Evolutionary conservation across 2,329 filamentous ascomycete species (phyloP).

Genomic region (Ophiostoma novo-ulmi): DNA sequence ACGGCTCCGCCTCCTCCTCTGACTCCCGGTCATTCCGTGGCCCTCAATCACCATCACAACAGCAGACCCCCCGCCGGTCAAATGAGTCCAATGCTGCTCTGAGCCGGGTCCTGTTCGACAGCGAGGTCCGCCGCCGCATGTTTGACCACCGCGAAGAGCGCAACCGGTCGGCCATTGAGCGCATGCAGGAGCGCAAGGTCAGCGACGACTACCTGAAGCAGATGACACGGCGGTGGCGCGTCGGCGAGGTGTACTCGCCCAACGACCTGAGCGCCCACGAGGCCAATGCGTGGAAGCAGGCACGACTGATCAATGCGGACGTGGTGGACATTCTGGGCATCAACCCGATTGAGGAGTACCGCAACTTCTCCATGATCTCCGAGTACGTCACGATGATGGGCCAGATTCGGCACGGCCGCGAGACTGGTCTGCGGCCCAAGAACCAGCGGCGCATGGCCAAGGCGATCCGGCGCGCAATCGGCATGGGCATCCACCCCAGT

Average conservation of each 20-base stretch:
- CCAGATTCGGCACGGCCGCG: slow-evolving; percentile 69
- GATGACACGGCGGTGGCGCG: slow-evolving; percentile 64
- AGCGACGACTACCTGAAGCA: slow-evolving; percentile 55
- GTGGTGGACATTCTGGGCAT: slow-evolving; percentile 74
- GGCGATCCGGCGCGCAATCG: slow-evolving; percentile 82
- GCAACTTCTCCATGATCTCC: slow-evolving; percentile 88
- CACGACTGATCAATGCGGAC: slow-evolving; percentile 55
- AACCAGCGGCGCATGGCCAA: slow-evolving; percentile 94
- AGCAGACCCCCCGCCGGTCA: not conserved
- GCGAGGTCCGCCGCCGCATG: slow-evolving; percentile 23
- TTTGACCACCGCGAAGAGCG: slow-evolving; percentile 19
- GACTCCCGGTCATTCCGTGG: not conserved
- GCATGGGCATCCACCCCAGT: slow-evolving; percentile 85
- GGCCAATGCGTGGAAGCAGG: slow-evolving; percentile 72
- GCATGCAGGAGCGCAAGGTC: slow-evolving; percentile 39
- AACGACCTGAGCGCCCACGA: slow-evolving; percentile 76
- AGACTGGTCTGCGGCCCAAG: slow-evolving; percentile 75
- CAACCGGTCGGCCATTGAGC: slow-evolving; percentile 36
- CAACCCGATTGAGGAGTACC: slow-evolving; percentile 79
- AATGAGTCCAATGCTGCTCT: slow-evolving; percentile 22
- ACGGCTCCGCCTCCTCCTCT: slow-evolving; percentile 9
- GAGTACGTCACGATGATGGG: slow-evolving; percentile 84
- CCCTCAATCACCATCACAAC: not conserved
- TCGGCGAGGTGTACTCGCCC: slow-evolving; percentile 84
- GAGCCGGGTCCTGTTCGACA: slow-evolving; percentile 25